Base-by-base conservation (phyloP, 2,329 filamentous ascomycete genomes). In the Fonsecaea pedrosoi region DNA sequence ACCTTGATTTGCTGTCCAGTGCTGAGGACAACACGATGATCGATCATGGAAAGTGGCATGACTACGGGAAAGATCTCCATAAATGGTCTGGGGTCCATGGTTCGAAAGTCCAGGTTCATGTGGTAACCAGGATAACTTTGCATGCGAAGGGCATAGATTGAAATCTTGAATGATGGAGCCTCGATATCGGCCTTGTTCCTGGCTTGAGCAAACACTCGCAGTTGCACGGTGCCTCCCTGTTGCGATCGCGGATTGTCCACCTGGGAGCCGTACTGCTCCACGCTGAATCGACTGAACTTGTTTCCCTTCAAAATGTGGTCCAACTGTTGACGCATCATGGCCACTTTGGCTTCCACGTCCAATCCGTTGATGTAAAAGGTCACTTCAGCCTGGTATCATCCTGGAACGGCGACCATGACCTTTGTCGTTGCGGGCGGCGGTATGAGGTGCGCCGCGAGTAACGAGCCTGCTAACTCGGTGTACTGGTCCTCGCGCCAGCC, bases 401-500 rank as follows among this genome's bases (percentile, higher is more conserved):
- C 83, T 7, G 75, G 74, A 55, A 82, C 83, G 62, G 81, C 82
- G 13, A 84, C 75, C 21, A 82, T 82, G 4, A 82, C 76, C 69
- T 85, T 85, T 0, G 83, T 85, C 0, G 83, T 84, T 0, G 81
- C 76, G 0, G 83, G 83, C 1, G 83, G 83, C 0, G 80, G 78
- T 1, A 77, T 75, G 4, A 77, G 56, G 66, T 77, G 83, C 71
- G 75, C 75, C 37, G 73, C 74, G 32, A 77, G 58, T 34, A 69
- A 48, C 3, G 69, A 42, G n/a, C 62, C 59, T 4, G 72, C 72
- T 30, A 74, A 63, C 21, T 64, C 48, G 53, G 72, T 62, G 8
- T 48, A 73, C n/a, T 69, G 34, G 5, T 68, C 53, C 15, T 50
- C 30, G 8, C 25, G 35, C 70, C 67, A 71, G 7, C 42, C 40